Conservation (phyloP, 2,329 filamentous ascomycete genomes). For the Cercospora berteroae region DNA sequence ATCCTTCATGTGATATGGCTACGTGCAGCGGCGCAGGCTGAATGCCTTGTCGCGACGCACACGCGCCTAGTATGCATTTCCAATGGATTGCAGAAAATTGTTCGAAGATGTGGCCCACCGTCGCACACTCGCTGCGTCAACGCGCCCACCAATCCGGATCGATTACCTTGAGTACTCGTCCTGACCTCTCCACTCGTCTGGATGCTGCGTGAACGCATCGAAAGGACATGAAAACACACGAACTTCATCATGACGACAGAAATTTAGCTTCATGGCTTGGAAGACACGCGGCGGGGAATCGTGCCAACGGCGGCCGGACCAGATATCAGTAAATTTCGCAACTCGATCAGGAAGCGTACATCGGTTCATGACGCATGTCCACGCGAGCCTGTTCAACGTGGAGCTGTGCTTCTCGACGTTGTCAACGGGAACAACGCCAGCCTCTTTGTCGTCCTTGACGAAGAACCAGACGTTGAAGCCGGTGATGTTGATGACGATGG, state of each 20-base stretch:
- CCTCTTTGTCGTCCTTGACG: background rate
- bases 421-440: background rate
- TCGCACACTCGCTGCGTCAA: background rate
- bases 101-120: background rate
- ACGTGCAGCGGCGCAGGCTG: background rate
- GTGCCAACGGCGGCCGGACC: background rate
- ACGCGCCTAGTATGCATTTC: background rate
- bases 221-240: background rate
- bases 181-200: background rate
- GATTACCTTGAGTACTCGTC: background rate
- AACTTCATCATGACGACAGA: background rate
- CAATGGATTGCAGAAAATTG: background rate
- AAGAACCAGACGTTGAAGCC: background rate
- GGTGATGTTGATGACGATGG: background rate
- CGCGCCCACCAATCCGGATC: background rate
- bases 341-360: background rate
- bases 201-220: background rate
- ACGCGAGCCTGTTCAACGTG: background rate
- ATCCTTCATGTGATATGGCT: background rate
- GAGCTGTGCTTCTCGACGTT: background rate
- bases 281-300: background rate
- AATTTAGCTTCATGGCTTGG: background rate
- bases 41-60: background rate
- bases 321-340: background rate
- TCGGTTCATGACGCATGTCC: background rate